Evolutionary conservation across 306 rosid genomes (phyloP), one percentile per base, ranked within the genome.

Genomic region (Dryas octopetala): DNA sequence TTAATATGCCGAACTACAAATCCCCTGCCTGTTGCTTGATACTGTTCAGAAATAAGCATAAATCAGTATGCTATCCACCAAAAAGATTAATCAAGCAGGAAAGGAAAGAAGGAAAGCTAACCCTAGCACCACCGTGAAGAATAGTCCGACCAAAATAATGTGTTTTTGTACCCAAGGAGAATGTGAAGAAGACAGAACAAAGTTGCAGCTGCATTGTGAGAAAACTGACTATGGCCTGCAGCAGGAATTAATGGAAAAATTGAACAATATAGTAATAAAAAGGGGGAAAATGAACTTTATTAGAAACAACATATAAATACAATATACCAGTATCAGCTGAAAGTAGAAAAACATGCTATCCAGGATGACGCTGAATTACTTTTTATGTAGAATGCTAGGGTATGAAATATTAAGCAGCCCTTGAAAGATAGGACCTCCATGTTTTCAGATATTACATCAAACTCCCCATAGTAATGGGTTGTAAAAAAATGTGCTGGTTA

Each of bases 121-220:
- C 98, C 97, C 89, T 87, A 57, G 98, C 98, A 85, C 98, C 98
- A 23, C 98, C 98, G 76, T 95, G 98, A 81, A 91, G 97, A 82
- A 95, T 88, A 50, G 98, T 91, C 78, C 97, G 90, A 15, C 97
- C 98, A 81, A 95, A 95, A 82, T 95, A 95, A 84, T 95, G 98
- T 55, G 98, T 87, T 82, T 70, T 85, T 51, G 97, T 95, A 70
- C 98, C 97, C 80, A 95, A 82, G 62, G 96, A 91, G 81, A 95
- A 95, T 44, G 98, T 95, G 85, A 95, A 95, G 84, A 83, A 91
- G 64, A 95, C 95, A 28, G 98, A 59, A 81, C 97, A 91, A 71
- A 95, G 96, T 85, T 95, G 98, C 66, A 91, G 75, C 82, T 95
- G 98, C 98, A 91, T 95, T 32, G 97, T 91, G 78, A 91, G 81